Percentiles rank a stretch among this genome's conserved stretches.
Evolutionary conservation across 805 yeast species (phyloP).

Genomic region (Metschnikowia sp.): DNA sequence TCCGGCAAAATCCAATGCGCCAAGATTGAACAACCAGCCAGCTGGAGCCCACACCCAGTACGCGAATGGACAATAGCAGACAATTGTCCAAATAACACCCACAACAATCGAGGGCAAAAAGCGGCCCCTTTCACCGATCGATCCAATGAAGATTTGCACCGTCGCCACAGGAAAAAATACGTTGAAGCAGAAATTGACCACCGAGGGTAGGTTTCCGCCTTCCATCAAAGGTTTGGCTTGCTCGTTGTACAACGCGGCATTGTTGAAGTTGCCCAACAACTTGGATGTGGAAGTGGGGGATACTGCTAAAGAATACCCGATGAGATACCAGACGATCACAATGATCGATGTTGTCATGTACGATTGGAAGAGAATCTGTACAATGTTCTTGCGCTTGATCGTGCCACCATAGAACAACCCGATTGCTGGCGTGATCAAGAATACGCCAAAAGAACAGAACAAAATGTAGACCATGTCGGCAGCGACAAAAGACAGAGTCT

Average conservation of each 20-base stretch:
- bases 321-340: constrained; percentile 42
- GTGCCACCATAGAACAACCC: constrained; percentile 46
- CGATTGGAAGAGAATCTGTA: constrained; percentile 43
- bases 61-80: constrained; percentile 45
- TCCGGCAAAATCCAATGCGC: constrained; percentile 47
- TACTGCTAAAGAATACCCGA: constrained; percentile 44
- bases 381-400: constrained; percentile 39
- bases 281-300: constrained; percentile 30
- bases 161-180: constrained; percentile 48
- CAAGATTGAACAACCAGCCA: constrained; percentile 44
- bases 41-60: constrained; percentile 46
- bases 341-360: constrained; percentile 40
- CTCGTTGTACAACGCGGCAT: constrained; percentile 39
- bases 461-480: constrained; percentile 50
- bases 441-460: constrained; percentile 47
- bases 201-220: constrained; percentile 49
- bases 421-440: constrained; percentile 45
- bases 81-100: constrained; percentile 39
- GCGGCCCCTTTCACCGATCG: constrained; percentile 42
- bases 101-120: constrained; percentile 40
- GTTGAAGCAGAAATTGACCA: constrained; percentile 42
- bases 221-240: constrained; percentile 39
- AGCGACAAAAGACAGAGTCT: constrained; percentile 34
- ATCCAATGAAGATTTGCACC: constrained; percentile 45
- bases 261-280: constrained; percentile 33